These are phyloP conservation scores for Calonectria pseudoreteaudii DNA, from an alignment of 2,329 filamentous ascomycete species.

Conservation along the genomic window DNA sequence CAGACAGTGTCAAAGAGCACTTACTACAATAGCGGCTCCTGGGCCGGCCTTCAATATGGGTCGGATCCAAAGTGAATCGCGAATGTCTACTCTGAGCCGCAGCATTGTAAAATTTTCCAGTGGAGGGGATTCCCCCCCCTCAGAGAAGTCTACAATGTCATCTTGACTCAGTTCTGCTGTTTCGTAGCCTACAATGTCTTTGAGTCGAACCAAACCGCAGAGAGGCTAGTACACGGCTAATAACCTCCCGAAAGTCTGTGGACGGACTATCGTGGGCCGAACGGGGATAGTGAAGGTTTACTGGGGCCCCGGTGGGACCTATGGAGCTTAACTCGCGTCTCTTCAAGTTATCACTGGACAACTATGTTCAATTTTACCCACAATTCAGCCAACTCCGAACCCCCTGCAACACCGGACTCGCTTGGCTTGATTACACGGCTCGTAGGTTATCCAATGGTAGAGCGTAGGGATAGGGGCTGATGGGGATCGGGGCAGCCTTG, in stretches of 20 bases:
- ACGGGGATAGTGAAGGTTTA: not conserved
- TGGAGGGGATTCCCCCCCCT: too few species aligned
- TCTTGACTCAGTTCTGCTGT: not conserved
- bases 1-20: not conserved
- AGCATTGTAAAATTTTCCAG: not conserved
- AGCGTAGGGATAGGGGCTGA: not conserved
- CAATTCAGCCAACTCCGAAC: constrained; percentile 30
- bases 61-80: not conserved
- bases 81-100: not conserved
- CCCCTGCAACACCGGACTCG: constrained; percentile 26
- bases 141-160: not conserved
- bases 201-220: not conserved
- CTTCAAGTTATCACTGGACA: constrained; percentile 22
- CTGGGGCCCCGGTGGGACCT: constrained; percentile 1
- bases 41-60: not conserved
- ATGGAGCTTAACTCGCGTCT: constrained; percentile 28
- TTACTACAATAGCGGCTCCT: not conserved
- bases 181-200: not conserved
- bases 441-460: constrained; percentile 6
- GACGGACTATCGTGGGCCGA: constrained; percentile 20
- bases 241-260: constrained; percentile 31
- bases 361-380: constrained; percentile 12
- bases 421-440: not conserved
- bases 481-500: not conserved
- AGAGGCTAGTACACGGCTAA: constrained; percentile 19